Conservation (phyloP, 2,329 filamentous ascomycete species). For the Fusarium sp. region DNA sequence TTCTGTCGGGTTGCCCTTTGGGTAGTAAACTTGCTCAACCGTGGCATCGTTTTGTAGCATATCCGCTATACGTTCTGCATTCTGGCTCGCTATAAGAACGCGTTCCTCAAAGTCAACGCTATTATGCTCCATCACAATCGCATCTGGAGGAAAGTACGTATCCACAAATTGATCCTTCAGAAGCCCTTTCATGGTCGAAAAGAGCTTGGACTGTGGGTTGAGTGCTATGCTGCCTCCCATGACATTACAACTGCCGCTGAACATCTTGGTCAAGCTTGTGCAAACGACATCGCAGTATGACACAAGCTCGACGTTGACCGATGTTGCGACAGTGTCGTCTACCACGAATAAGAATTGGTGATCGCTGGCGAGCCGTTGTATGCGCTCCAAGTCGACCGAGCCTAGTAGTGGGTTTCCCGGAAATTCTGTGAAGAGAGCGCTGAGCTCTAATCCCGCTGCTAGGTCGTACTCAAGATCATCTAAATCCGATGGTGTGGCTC, state of each 20-base stretch:
- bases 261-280: slow-evolving; percentile 69
- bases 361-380: slow-evolving; percentile 52
- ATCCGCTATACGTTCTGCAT: slow-evolving; percentile 48
- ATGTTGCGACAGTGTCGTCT: slow-evolving; percentile 63
- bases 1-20: slow-evolving; percentile 56
- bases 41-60: slow-evolving; percentile 46
- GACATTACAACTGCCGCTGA: slow-evolving; percentile 69
- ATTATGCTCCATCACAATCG: slow-evolving; percentile 57
- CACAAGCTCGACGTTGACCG: slow-evolving; percentile 63
- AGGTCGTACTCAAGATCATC: slow-evolving; percentile 58
- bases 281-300: slow-evolving; percentile 64
- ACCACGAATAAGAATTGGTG: slow-evolving; percentile 60
- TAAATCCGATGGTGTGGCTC: slow-evolving; percentile 59
- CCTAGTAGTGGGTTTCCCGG: slow-evolving; percentile 54
- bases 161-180: slow-evolving; percentile 41
- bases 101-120: slow-evolving; percentile 56
- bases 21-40: slow-evolving; percentile 58
- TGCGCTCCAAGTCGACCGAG: slow-evolving; percentile 49
- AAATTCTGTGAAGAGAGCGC: slow-evolving; percentile 64
- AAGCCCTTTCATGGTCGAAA: slow-evolving; percentile 50
- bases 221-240: slow-evolving; percentile 65
- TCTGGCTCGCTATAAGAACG: slow-evolving; percentile 50
- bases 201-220: slow-evolving; percentile 59
- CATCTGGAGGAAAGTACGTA: slow-evolving; percentile 48
- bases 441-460: slow-evolving; percentile 56